Conservation (phyloP, 2,329 filamentous ascomycete genomes). For the Stromatinia cepivora region DNA sequence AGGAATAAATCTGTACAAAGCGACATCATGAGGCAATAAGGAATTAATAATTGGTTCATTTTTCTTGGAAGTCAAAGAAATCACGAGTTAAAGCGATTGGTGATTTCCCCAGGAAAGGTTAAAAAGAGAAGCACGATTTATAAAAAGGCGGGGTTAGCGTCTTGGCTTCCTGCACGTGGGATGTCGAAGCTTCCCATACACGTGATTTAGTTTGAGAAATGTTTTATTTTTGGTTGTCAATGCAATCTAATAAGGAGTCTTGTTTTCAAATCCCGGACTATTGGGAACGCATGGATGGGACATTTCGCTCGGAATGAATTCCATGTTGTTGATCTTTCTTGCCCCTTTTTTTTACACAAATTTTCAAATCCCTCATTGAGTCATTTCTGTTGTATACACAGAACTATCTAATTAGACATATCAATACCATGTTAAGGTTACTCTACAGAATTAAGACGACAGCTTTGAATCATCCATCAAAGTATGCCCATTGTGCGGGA, state of each 20-base stretch:
- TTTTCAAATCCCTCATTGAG: conserved; percentile 11
- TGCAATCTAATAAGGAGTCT: neutral
- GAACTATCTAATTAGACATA: neutral
- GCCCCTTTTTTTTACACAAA: neutral
- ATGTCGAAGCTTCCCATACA: neutral
- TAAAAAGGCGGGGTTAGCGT: conserved; percentile 20
- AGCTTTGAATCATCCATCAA: too few species aligned
- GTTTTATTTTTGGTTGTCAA: neutral
- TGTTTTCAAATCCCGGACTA: neutral
- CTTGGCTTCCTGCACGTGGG: conserved; percentile 1
- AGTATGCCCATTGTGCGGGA: neutral
- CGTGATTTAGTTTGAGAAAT: neutral
- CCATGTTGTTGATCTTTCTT: neutral
- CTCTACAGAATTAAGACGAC: neutral
- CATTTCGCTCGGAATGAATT: neutral
- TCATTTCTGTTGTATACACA: neutral
- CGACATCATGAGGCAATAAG: conserved; percentile 16
- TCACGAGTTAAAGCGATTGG: conserved; percentile 4
- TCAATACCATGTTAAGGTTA: neutral
- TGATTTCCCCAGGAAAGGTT: conserved; percentile 19
- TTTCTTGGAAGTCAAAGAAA: conserved; percentile 11
- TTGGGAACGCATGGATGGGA: neutral
- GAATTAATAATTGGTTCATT: conserved; percentile 12
- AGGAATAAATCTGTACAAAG: neutral
- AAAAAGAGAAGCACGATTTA: conserved; percentile 12